A percentile compares a stretch with the other conserved stretches of the same genome.
These are phyloP conservation scores for Picochlorum sp. DNA, from an alignment of 139 green algal genomes.

Conservation along the genomic window DNA sequence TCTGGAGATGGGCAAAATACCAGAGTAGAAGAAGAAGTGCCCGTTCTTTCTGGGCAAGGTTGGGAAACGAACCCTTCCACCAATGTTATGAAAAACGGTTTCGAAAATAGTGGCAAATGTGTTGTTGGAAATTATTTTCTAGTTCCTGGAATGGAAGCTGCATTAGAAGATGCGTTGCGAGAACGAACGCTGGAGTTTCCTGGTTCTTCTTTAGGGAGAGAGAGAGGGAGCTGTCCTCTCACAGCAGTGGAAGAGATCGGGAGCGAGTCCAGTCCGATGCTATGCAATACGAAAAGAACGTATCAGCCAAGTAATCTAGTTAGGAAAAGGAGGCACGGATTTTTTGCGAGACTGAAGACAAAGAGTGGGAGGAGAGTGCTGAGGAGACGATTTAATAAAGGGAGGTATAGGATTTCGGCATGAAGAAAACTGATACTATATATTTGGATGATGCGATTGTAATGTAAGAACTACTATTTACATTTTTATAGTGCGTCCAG, in stretches of 20 bases:
- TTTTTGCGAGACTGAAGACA: slow-evolving; percentile 25
- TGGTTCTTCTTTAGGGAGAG: no score
- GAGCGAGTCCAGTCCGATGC: not conserved
- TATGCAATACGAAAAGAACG: slow-evolving; percentile 32
- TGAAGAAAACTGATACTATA: slow-evolving; percentile 7
- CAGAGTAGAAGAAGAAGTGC: no score
- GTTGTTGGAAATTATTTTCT: not conserved
- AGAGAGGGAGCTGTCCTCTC: no score
- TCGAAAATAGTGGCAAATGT: not conserved
- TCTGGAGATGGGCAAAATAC: no score
- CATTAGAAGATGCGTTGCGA: no score
- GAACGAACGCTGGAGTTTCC: no score
- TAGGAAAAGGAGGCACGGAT: slow-evolving; percentile 48
- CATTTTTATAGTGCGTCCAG: no score
- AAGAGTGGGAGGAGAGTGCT: slow-evolving; percentile 23
- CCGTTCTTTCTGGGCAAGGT: no score
- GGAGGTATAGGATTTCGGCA: slow-evolving; percentile 19
- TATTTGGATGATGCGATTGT: not conserved
- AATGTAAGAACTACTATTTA: not conserved
- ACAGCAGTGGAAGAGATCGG: not conserved
- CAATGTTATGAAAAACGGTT: not conserved
- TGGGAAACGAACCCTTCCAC: no score
- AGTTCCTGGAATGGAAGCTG: no score
- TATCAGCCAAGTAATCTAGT: slow-evolving; percentile 43
- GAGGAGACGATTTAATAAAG: slow-evolving; percentile 8